Conservation (phyloP, 208 protist genomes). For the Balamuthia mandrillaris region DNA sequence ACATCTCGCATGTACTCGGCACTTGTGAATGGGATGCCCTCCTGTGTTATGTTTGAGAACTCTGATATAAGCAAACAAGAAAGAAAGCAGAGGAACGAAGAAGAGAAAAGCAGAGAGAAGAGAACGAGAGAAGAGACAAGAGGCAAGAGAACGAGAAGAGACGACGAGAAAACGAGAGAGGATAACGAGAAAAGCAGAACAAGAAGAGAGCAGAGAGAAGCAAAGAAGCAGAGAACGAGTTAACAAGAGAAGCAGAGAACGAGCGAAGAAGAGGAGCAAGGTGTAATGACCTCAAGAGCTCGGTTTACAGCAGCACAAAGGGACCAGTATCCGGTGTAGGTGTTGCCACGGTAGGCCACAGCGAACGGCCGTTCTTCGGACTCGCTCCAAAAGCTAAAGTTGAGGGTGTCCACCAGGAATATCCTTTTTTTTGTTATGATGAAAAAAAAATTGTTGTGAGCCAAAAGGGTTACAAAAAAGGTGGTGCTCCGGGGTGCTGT, state of each 20-base stretch:
- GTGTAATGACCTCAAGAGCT: slow-evolving; percentile 35
- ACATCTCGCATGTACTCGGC: slow-evolving; percentile 28
- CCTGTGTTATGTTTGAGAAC: too few species aligned
- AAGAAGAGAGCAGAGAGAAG: slow-evolving; percentile 31
- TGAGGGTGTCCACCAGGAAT: slow-evolving; percentile 62
- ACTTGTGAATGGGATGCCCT: slow-evolving; percentile 9
- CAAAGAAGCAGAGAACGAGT: neutral
- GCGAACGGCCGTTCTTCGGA: slow-evolving; percentile 14
- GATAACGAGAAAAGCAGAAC: neutral
- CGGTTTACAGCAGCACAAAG: slow-evolving; percentile 56
- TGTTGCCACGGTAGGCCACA: neutral
- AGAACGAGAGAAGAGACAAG: neutral
- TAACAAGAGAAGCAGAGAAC: neutral
- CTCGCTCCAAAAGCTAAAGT: slow-evolving; percentile 65
- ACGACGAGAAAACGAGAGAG: neutral
- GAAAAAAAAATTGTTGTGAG: neutral
- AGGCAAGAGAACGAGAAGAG: neutral
- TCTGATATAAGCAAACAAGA: too few species aligned
- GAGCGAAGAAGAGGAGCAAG: slow-evolving; percentile 19
- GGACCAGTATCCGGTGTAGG: slow-evolving; percentile 60
- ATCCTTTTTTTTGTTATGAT: neutral
- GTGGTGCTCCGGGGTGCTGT: neutral
- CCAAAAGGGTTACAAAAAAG: neutral
- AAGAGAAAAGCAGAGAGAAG: neutral
- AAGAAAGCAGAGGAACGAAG: too few species aligned